Evolutionary conservation across 352 stramenopile species (phyloP), one percentile per base, ranked within the genome.

Genomic region (Globisporangium perplexum): DNA sequence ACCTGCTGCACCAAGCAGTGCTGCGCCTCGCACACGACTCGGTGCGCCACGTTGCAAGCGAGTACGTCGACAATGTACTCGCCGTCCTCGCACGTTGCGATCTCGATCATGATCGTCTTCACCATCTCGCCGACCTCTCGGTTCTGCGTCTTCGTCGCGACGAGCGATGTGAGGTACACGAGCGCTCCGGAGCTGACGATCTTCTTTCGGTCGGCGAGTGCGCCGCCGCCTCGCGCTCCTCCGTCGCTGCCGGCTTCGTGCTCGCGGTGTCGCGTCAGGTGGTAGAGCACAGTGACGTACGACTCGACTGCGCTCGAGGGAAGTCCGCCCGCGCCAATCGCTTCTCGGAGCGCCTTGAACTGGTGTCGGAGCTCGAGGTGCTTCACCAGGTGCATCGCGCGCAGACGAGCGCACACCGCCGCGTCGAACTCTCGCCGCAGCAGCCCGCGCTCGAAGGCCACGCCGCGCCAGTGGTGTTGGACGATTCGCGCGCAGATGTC

Each of bases 321-420:
- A 4, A 89, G 52, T 15, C 75, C 73, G 38, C 22, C 54, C 0
- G 52, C 39, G 0, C 74, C 72, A 4, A 88, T 49, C 20, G 65
- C 74, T 17, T 84, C 72, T 35, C 80, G 77, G 23, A 79, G 66
- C 10, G 72, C 60, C 39, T 79, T 81, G 44, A 90, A 83, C 36
- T 90, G 79, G 47, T 87, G 74, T 0, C 69, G 74, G 7, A 93
- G 60, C 35, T 90, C 79, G 3, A 90, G 55, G 33, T 80, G 76
- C 58, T 89, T 89, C 46, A 89, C 71, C 33, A 87, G 63, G 28
- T 89, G 76, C 73, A 93, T 90, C 10, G 79, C 74, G 0, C 77
- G 77, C 7, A 88, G 54, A 4, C 77, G 72, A n/a, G 70, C 67
- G 28, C 73, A 68, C 12, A 85, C 73, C 11, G 65, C 69, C 8